Evolutionary conservation across 768 basidiomycete species (phyloP), one percentile per base, ranked within the genome.

Genomic region (Tubosaeta brunneosetosa): DNA sequence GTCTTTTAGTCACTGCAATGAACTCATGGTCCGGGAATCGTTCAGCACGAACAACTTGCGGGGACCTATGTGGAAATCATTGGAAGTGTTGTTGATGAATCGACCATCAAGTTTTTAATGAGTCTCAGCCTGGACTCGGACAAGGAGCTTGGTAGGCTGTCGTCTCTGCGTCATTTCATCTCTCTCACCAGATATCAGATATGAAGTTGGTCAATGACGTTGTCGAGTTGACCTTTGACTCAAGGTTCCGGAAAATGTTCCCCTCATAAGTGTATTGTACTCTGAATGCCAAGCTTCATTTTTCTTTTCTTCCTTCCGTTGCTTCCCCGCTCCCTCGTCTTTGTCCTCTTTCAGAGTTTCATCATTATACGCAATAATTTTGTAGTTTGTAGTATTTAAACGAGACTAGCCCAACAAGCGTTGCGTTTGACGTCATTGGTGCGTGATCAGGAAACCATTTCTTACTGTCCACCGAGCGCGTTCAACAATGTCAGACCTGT

Each of bases 31-130:
- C 29, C 40, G 17, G 52, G 44, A 32, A 42, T 42, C 27, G 29
- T 36, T 37, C 48, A 81, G 77, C 75, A 73, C 52, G 63, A 73
- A 25, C 67, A 74, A 43, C 69, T 84, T 47, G 68, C 69, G 2
- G 82, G 81, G 47, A 70, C 78, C 3, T 88, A 71, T 55, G 71
- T 86, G 43, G 89, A 91, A 65, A 71, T 91, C 48, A 76, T 91
- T 27, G 88, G 87, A 6, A 76, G 65, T 6, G 87, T 83, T 19
- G 51, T 74, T 22, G 74, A 82, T 53, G 71, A 80, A 25, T 73
- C 80, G 14, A 79, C 77, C 3, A 68, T 91, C 59, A 81, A 80
- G 62, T 76, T 83, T 67, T 58, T 83, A 60, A 65, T 63, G 1
- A 61, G 67, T 52, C 75, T 83, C 53, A 77, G 78, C 60, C 66